Base-by-base conservation (phyloP, 768 basidiomycete species). In the Agrocybe chaxingu region DNA sequence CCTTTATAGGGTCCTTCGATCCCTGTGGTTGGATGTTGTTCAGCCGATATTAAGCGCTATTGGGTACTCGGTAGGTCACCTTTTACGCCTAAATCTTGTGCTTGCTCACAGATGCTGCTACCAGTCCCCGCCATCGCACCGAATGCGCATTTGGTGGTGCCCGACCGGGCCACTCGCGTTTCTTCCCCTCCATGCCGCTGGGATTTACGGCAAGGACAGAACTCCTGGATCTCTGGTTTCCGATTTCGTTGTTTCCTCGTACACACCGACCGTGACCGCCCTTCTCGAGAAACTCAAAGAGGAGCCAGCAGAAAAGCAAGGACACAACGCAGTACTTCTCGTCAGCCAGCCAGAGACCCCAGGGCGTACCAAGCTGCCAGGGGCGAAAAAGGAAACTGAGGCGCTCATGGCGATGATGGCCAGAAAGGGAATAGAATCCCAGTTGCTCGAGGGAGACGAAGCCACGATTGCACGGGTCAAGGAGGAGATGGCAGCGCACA, bases 151-250 rank as follows among this genome's bases (percentile, higher is more conserved):
- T 50, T 31, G 50, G 40, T 51, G 50, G 50, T 51, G 50, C 18
- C 12, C 37, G 1, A 51, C 50, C 4, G 50, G 50, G 42, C 51
- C 42, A n/a, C 68, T 73, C 47, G 19, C 68, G 9, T 62, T 66
- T 18, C 45, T 73, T 32, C 72, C 71, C 4, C 57, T 74, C 7
- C 72, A 73, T 8, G 70, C 69, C 3, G 71, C 71, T 40, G 61
- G 64, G 3, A 57, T 63, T 3, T 71, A 69, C 35, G 49, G 46
- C 42, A 7, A 38, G 36, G 45, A 31, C n/a, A 34, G 41, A 29
- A 50, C 47, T 5, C 43, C 30, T 9, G 40, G 53, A 9, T 47
- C 37, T 11, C 16, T 50, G 1, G 9, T 45, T 3, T 59, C 57
- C 3, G 54, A 63, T 45, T 58, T 47, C 48, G 56, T 46, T 24